Conservation (phyloP, 2,329 filamentous ascomycete genomes). For the Fusarium sp. region DNA sequence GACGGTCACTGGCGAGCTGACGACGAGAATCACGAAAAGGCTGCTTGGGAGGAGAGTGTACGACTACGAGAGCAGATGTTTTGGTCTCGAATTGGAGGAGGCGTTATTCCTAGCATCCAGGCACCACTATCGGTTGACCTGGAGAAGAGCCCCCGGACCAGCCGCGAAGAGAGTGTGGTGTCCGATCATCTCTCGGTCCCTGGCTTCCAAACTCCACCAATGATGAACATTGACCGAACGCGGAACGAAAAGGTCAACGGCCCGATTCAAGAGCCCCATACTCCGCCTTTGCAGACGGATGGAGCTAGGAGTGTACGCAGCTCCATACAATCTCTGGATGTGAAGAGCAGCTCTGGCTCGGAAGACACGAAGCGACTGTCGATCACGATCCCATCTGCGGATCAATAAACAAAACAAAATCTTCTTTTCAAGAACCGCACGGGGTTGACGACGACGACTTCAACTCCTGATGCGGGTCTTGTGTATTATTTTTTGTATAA, state of each 20-base stretch:
- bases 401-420: conserved; percentile 19
- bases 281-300: conserved; percentile 47
- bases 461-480: conserved; percentile 9
- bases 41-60: conserved; percentile 95
- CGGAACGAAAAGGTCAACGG: conserved; percentile 22
- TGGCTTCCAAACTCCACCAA: conserved; percentile 37
- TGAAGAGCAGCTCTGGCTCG: conserved; percentile 38
- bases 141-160: conserved; percentile 50
- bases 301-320: conserved; percentile 39
- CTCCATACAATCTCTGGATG: conserved; percentile 45
- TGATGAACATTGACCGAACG: conserved; percentile 38
- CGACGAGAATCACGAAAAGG: conserved; percentile 84
- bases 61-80: conserved; percentile 94
- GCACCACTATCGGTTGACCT: conserved; percentile 40
- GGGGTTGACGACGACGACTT: neutral
- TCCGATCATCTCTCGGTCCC: conserved; percentile 35
- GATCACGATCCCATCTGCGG: conserved; percentile 43
- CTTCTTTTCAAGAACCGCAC: conserved; percentile 4
- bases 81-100: conserved; percentile 92
- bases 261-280: conserved; percentile 43
- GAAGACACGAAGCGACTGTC: conserved; percentile 45
- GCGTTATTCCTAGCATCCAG: conserved; percentile 77
- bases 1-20: conserved; percentile 92
- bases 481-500: conserved; percentile 41
- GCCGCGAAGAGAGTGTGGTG: conserved; percentile 46